A percentile compares a stretch with the other conserved stretches of the same genome.
These are phyloP conservation scores for Phytophthora foliorum DNA, from an alignment of 352 stramenopile genomes.

Conservation along the genomic window DNA sequence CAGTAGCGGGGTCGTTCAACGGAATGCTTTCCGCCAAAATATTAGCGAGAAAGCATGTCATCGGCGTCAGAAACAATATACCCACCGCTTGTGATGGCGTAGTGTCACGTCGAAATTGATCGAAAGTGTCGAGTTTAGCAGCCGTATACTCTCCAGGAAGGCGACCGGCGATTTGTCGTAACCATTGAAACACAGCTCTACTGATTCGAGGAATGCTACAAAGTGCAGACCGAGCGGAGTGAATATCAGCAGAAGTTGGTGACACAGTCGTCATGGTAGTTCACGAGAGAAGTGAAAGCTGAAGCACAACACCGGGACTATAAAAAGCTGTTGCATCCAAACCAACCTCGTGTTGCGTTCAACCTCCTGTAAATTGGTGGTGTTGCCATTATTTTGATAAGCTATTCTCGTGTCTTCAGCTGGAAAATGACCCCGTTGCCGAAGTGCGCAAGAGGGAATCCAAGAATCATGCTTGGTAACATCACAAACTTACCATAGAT, in stretches of 20 bases:
- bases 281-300: background rate
- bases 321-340: conserved; percentile 1
- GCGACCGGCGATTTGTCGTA: background rate
- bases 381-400: no score
- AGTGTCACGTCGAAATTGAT: conserved; percentile 14
- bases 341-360: no score
- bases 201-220: background rate
- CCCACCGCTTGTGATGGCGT: background rate
- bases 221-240: background rate
- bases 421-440: background rate
- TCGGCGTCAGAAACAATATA: conserved; percentile 20
- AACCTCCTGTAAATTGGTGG: no score
- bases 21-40: conserved; percentile 38
- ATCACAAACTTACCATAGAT: conserved; percentile 36
- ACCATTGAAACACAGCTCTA: background rate
- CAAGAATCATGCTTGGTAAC: conserved; percentile 30
- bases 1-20: conserved; percentile 21
- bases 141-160: conserved; percentile 39
- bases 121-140: conserved; percentile 39
- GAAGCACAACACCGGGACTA: background rate
- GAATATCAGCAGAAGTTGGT: conserved; percentile 3
- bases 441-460: conserved; percentile 34
- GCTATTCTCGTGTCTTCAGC: background rate
- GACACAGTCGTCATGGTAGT: conserved; percentile 12
- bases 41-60: conserved; percentile 31